phyloP scores from a whole-genome alignment of 148 eudicot species.

The Silene latifolia region DNA sequence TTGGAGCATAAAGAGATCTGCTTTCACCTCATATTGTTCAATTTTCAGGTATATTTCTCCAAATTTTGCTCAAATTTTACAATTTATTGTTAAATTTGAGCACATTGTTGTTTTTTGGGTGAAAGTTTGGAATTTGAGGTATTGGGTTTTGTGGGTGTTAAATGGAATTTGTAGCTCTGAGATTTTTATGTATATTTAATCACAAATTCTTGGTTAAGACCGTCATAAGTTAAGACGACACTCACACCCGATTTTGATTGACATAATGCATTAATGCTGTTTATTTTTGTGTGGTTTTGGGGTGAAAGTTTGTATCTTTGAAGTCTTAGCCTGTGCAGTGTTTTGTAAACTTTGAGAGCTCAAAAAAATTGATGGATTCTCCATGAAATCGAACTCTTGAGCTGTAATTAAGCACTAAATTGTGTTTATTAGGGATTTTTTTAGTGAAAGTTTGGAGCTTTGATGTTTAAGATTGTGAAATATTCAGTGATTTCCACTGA shows the following conservation, averaged over 20 bases:
- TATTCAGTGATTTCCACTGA: background rate
- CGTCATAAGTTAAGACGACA: no score
- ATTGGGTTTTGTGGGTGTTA: background rate
- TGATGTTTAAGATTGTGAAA: background rate
- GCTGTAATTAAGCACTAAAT: background rate
- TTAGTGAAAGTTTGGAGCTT: slow-evolving; percentile 3
- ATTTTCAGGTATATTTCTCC: slow-evolving; percentile 17
- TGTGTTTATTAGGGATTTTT: slow-evolving; percentile 13
- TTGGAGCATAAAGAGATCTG: slow-evolving; percentile 20
- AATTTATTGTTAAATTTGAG: background rate
- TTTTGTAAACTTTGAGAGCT: no score
- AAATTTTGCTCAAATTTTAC: no score
- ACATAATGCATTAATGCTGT: no score
- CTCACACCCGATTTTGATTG: no score
- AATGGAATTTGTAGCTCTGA: background rate
- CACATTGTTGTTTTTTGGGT: slow-evolving; percentile 3
- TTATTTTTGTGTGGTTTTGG: no score
- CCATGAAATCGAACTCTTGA: background rate
- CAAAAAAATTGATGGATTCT: background rate
- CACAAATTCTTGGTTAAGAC: background rate
- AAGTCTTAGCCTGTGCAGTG: background rate
- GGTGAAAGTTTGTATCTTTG: background rate
- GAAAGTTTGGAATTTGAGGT: slow-evolving; percentile 9
- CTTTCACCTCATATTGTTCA: slow-evolving; percentile 7
- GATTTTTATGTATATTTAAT: background rate